Conservation (phyloP, 2,329 filamentous ascomycete species). For the Delphinella strobiligena region DNA sequence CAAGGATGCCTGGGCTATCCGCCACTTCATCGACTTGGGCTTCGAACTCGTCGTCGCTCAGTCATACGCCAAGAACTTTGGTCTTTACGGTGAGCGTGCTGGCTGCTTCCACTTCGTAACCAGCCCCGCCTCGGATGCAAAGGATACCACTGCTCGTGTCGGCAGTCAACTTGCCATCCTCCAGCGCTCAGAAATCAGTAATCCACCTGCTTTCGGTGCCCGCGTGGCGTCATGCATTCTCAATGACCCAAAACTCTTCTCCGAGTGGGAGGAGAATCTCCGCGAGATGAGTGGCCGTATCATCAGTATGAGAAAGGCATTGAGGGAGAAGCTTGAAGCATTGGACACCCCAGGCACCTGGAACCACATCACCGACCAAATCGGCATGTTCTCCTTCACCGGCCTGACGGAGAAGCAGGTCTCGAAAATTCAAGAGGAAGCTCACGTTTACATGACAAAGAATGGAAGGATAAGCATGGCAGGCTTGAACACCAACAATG, state of each 20-base stretch:
- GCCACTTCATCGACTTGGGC: conserved; percentile 87
- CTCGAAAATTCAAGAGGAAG: conserved; percentile 53
- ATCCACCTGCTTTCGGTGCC: conserved; percentile 88
- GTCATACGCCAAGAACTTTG: conserved; percentile 48
- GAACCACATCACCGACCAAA: conserved; percentile 97
- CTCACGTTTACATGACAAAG: conserved; percentile 86
- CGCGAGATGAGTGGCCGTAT: conserved; percentile 92
- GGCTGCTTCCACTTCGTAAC: conserved; percentile 94
- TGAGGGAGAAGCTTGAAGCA: conserved; percentile 71
- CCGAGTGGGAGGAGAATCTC: conserved; percentile 86
- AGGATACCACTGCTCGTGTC: conserved; percentile 50
- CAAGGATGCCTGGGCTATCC: conserved; percentile 81
- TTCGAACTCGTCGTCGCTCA: conserved; percentile 50
- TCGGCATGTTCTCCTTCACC: conserved; percentile 98
- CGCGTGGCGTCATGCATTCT: conserved; percentile 75
- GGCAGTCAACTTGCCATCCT: conserved; percentile 84
- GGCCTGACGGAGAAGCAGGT: conserved; percentile 66
- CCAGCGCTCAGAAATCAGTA: conserved; percentile 94
- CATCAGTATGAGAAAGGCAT: conserved; percentile 71
- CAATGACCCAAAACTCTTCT: conserved; percentile 70
- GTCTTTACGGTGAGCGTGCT: conserved; percentile 89
- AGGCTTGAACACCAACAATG: conserved; percentile 82
- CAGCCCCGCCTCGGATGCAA: conserved; percentile 54
- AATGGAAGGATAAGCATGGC: conserved; percentile 98
- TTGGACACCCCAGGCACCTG: conserved; percentile 79